Base-by-base conservation (phyloP, 2,329 filamentous ascomycete species). In the Pseudopithomyces maydicus region DNA sequence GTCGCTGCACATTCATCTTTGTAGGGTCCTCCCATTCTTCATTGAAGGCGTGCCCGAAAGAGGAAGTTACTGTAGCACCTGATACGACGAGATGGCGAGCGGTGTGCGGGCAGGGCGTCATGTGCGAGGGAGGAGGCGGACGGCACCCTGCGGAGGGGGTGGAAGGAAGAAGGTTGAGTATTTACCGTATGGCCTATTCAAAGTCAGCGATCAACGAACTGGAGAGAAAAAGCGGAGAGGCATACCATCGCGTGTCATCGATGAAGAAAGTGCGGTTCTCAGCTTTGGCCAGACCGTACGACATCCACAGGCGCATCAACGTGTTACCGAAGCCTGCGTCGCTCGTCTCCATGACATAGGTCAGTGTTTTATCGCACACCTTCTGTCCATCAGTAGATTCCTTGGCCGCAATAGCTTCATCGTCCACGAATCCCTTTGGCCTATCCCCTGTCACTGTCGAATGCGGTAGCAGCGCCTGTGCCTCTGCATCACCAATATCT, bases 231-330 rank as follows among this genome's bases (percentile, higher is more conserved):
- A 36, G 7, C 11, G 14, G 3, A 45, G 35, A 17, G 52, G 61
- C 74, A 54, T 74, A 81, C 84, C 92, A 96, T 63, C 88, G 83
- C 6, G 89, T 86, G 75, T 96, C 92, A 66, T 96, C 91, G 60
- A 96, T 81, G 77, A 96, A 96, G 75, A 96, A 96, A 1, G 86
- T 82, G 22, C 91, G 82, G 14, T 85, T 85, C 71, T 96, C 90
- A 57, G 87, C 84, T 70, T 88, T 82, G 2, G 92, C 91, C 52
- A 96, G 78, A 3, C 90, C 90, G 71, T 95, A 96, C 23, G 91
- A 88, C 67, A 89, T 89, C 91, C 92, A 97, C 54, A 96, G 72
- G 69, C 88, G 84, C 83, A 96, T 87, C 57, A 97, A 76, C 1
- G 89, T 87, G 62, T 86, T 87, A 6, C 92, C 92, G 10, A 96